phyloP scores from a whole-genome alignment of 73 alveolate species.

The Durusdinium trenchii region DNA sequence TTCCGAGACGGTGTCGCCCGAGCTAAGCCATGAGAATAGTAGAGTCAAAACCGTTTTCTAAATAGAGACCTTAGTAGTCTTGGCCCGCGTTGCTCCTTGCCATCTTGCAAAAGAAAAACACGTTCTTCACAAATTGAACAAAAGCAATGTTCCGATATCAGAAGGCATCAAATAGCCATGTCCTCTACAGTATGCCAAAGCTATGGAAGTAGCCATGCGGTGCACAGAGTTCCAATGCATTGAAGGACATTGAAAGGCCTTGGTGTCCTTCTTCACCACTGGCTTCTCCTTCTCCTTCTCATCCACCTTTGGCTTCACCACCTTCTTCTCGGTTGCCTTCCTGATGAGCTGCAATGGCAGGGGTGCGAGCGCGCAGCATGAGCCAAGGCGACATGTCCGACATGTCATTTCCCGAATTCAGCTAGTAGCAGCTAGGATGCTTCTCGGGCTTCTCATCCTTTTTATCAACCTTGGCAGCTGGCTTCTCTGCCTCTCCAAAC shows the following conservation, averaged over 20 bases:
- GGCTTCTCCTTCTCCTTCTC: slow-evolving; percentile 36
- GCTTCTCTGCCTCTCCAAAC: slow-evolving; percentile 50
- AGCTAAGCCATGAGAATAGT: background rate
- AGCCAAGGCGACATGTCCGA: too few species aligned
- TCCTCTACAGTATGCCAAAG: too few species aligned
- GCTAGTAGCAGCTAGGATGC: too few species aligned
- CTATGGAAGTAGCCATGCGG: too few species aligned
- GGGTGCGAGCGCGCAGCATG: too few species aligned
- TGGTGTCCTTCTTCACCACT: slow-evolving; percentile 10
- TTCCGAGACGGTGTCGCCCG: background rate
- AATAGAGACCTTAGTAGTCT: background rate
- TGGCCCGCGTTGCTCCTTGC: background rate
- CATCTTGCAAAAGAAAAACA: background rate
- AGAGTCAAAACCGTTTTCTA: too few species aligned
- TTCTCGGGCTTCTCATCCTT: slow-evolving; percentile 57
- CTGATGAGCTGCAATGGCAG: background rate
- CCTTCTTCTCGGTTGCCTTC: background rate
- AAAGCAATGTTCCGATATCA: background rate
- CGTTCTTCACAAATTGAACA: too few species aligned
- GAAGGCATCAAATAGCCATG: background rate
- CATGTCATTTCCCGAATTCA: too few species aligned
- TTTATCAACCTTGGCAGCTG: slow-evolving; percentile 42
- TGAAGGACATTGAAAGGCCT: too few species aligned
- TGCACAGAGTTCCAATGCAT: too few species aligned
- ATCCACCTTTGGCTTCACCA: slow-evolving; percentile 16